Evolutionary conservation across 495 filamentous ascomycete genomes (phyloP), one percentile per base, ranked within the genome.

Genomic region (Podospora didyma): DNA sequence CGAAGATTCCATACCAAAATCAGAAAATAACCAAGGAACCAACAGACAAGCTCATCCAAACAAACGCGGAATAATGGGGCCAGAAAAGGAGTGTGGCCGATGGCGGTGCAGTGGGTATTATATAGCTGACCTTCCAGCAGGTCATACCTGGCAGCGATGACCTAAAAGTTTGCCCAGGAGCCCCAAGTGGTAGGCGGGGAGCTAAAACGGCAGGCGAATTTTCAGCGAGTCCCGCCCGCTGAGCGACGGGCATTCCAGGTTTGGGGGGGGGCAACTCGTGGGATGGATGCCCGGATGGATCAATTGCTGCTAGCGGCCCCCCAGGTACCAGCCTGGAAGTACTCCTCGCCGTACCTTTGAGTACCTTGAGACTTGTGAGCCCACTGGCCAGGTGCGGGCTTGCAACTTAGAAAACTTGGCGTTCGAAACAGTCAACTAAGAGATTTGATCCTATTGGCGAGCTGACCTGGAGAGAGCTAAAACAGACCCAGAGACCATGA

Each of bases 91-190:
- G 57, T 54, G 49, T 46, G 50, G 61, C 57, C 57, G 60, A 57
- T 58, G 64, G 64, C 56, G 61, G 65, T 52, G 42, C 54, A n/a
- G 51, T 23, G 54, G 53, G 51, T 39, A 54, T 67, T 67, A 67
- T 67, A 68, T 66, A 62, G 58, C 44, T 58, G 53, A 41, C 9
- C 28, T 52, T 47, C 51, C 44, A 61, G 57, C 41, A 62, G 59
- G 59, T 56, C 44, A 37, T 26, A 57, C 58, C 56, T 62, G 58
- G 50, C 49, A 60, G 56, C 58, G 61, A 70, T 70, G 67, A 68
- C 62, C 61, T 61, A 68, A 70, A 67, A 61, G 19, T 64, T 66
- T 68, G 57, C 56, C 61, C 59, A 54, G 24, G 48, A 62, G 59
- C 51, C 35, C 64, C 62, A 61, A 56, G 44, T 57, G 37, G 56